Percentiles rank a stretch among this genome's conserved stretches.
These are phyloP conservation scores for Penicillium janthinellum DNA, from an alignment of 2,329 filamentous ascomycete genomes.

Conservation along the genomic window DNA sequence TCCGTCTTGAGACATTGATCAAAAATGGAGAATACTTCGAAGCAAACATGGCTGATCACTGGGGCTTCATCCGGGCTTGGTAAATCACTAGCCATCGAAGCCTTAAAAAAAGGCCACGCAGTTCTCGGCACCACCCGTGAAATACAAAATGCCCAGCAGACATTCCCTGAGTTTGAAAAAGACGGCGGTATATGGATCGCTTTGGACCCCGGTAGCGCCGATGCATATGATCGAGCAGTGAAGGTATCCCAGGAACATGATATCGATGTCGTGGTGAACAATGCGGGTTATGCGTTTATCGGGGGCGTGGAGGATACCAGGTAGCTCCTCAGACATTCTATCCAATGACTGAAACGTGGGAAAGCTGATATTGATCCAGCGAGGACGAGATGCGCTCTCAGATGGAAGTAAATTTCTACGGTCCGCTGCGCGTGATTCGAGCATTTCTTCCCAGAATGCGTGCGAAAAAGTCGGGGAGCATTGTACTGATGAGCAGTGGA, in stretches of 20 bases:
- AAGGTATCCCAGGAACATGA: background rate
- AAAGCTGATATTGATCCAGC: slow-evolving; percentile 4
- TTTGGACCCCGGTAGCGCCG: slow-evolving; percentile 6
- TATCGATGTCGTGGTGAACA: slow-evolving; percentile 19
- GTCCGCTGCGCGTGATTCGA: slow-evolving; percentile 42
- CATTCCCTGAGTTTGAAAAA: slow-evolving; percentile 11
- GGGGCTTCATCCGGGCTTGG: slow-evolving; percentile 41
- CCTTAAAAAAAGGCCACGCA: slow-evolving; percentile 33
- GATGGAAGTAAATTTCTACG: slow-evolving; percentile 47
- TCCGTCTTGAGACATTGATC: background rate
- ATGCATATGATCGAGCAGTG: background rate
- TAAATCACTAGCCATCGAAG: slow-evolving; percentile 31
- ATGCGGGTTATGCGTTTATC: slow-evolving; percentile 22
- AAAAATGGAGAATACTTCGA: background rate
- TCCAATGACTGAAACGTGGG: background rate
- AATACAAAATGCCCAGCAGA: slow-evolving; percentile 4
- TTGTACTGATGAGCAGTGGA: slow-evolving; percentile 54
- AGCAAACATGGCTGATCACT: slow-evolving; percentile 32
- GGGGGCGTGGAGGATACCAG: slow-evolving; percentile 26
- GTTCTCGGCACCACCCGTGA: slow-evolving; percentile 38
- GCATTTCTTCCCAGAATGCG: slow-evolving; percentile 45
- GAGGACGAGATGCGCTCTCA: slow-evolving; percentile 21
- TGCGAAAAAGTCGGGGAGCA: slow-evolving; percentile 32
- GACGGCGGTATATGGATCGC: slow-evolving; percentile 16
- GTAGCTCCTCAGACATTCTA: slow-evolving; percentile 1